These are phyloP conservation scores for Alternaria ethzedia DNA, from an alignment of 2,329 filamentous ascomycete genomes.

Conservation along the genomic window DNA sequence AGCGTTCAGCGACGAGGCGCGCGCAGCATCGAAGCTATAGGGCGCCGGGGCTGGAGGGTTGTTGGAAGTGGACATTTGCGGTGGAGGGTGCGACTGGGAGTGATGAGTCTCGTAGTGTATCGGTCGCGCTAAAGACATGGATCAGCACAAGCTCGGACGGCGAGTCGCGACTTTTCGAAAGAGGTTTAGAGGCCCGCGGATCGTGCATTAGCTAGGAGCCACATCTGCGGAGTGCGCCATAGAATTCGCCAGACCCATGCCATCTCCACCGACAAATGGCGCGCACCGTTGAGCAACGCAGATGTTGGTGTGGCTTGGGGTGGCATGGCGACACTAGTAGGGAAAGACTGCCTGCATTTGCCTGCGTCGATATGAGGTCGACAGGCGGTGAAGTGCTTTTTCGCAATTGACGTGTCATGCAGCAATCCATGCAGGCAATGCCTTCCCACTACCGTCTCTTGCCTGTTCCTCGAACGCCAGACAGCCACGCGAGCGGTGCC, in stretches of 20 bases:
- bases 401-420: conserved; percentile 24
- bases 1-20: conserved; percentile 53
- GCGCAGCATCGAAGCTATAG: conserved; percentile 51
- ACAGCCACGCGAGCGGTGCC: conserved; percentile 25
- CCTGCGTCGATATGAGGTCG: neutral
- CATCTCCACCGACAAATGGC: conserved; percentile 13
- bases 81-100: conserved; percentile 39
- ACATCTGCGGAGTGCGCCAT: conserved; percentile 33
- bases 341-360: conserved; percentile 6
- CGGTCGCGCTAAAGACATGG: conserved; percentile 35
- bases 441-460: conserved; percentile 7
- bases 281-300: conserved; percentile 9
- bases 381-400: conserved; percentile 13
- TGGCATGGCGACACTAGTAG: conserved; percentile 4
- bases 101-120: conserved; percentile 35
- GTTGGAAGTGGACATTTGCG: conserved; percentile 43
- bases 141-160: conserved; percentile 20
- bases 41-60: conserved; percentile 45
- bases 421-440: conserved; percentile 15
- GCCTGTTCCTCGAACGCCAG: conserved; percentile 8
- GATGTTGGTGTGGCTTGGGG: conserved; percentile 4
- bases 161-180: conserved; percentile 21
- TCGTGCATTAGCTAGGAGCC: conserved; percentile 36
- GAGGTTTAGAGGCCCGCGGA: conserved; percentile 17
- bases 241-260: conserved; percentile 25